Evolutionary conservation across 2,329 filamentous ascomycete genomes (phyloP), one percentile per base, ranked within the genome.

Genomic region (Cordyceps farinosa): DNA sequence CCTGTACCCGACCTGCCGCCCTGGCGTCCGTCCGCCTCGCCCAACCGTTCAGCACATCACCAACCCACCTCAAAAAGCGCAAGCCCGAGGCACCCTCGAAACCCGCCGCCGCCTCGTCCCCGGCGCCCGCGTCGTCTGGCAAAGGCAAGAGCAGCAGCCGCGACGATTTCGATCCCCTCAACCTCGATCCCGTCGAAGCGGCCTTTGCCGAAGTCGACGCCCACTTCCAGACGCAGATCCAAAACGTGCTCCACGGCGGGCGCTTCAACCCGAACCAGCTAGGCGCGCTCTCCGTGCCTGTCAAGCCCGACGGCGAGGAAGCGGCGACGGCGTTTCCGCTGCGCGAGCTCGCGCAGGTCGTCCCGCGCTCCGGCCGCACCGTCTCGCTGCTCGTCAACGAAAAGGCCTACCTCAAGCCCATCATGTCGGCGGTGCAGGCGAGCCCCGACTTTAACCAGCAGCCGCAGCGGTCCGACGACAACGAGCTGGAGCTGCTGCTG

Each of bases 381-480:
- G 73, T 80, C 45, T 77, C 76, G 7, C 75, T 80, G 11, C 74
- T 80, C 53, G 74, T 78, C 62, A 74, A 79, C 70, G 77, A 79
- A 61, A 72, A 72, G 57, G 72, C 67, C 8, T 81, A 79, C 69
- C 73, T 85, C 67, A 82, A 83, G 76, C 77, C 81, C 68, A 80
- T 86, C 74, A 80, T 84, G 78, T 80, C 77, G 69, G 83, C 83
- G 38, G 76, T 86, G 57, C 82, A 85, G 74, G 69, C 73, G 36
- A 80, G 77, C 69, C 69, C 72, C n/a, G 78, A 82, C 68, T 85
- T 83, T 74, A 86, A 86, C 77, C 83, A 86, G 78, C 83, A 85
- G 78, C 83, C 84, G 53, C 84, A 86, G 79, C 77, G 77, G 27
- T 79, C 78, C 70, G 77, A 81, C 52, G 84, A 86, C 71, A 86